A percentile compares a stretch with the other conserved stretches of the same genome.
Evolutionary conservation across 2,329 filamentous ascomycete species (phyloP).

Genomic region (Purpureocillium takamizusanense): DNA sequence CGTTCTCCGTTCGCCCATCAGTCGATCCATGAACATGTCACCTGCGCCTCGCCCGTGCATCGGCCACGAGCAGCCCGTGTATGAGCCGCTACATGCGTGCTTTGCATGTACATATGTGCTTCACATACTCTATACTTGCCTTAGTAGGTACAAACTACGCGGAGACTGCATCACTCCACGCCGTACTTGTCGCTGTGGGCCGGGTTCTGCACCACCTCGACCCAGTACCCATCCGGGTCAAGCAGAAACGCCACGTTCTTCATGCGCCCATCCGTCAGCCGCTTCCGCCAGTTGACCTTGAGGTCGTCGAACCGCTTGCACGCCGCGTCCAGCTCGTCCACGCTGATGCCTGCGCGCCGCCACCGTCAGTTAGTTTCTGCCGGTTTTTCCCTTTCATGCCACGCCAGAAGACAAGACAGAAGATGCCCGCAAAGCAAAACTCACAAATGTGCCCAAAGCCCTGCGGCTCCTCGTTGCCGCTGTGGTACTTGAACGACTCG

Average conservation of each 20-base stretch:
- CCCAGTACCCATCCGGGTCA: slow-evolving; percentile 83
- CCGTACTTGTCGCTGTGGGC: slow-evolving; percentile 41
- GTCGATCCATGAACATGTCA: too few relatives aligned
- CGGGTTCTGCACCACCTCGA: slow-evolving; percentile 74
- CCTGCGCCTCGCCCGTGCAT: too few relatives aligned
- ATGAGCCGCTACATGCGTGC: too few relatives aligned
- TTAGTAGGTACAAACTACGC: too few relatives aligned
- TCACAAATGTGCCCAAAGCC: slow-evolving; percentile 90
- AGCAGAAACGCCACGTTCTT: slow-evolving; percentile 88
- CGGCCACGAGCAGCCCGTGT: too few relatives aligned
- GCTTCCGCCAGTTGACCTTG: slow-evolving; percentile 88
- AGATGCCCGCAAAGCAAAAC: slow-evolving; percentile 16
- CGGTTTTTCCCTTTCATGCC: too few relatives aligned
- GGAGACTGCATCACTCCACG: background rate
- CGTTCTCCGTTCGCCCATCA: too few relatives aligned
- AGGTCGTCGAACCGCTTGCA: slow-evolving; percentile 78
- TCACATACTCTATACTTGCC: background rate
- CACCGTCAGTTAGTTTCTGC: slow-evolving; percentile 10
- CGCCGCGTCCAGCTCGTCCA: slow-evolving; percentile 82
- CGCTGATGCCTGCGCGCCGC: slow-evolving; percentile 61
- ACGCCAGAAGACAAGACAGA: too few relatives aligned
- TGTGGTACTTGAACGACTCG: slow-evolving; percentile 74
- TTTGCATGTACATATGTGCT: too few relatives aligned
- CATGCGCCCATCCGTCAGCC: slow-evolving; percentile 85
- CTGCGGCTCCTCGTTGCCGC: slow-evolving; percentile 84